Evolutionary conservation across 1,284 basidiomycete genomes (phyloP).

Genomic region (Singerocomus inundabilis): DNA sequence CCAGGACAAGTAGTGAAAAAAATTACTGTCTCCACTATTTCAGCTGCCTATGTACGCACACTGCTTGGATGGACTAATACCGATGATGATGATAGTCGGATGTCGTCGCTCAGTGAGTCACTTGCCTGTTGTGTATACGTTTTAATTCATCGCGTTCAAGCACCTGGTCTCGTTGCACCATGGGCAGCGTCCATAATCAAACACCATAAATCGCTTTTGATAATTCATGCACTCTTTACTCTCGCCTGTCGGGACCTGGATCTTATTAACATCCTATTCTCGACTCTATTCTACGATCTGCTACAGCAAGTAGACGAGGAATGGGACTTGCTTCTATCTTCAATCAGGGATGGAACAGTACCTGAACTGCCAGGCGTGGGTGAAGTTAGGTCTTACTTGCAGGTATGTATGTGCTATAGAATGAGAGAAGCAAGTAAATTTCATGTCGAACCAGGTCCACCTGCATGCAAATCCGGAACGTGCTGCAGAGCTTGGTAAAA

Average conservation of each 20-base stretch:
- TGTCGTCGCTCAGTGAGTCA: background rate
- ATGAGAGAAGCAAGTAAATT: background rate
- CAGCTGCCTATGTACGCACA: background rate
- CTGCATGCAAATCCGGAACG: slow-evolving; percentile 6
- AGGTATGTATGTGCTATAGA: background rate
- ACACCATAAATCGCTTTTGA: slow-evolving; percentile 8
- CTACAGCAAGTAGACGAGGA: slow-evolving; percentile 9
- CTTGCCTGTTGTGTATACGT: background rate
- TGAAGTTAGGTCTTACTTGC: slow-evolving; percentile 4
- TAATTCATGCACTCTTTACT: slow-evolving; percentile 14
- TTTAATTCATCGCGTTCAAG: background rate
- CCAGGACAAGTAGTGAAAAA: background rate
- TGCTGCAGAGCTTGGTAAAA: slow-evolving; percentile 7
- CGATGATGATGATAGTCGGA: background rate
- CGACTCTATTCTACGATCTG: slow-evolving; percentile 11
- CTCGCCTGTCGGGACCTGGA: slow-evolving; percentile 7
- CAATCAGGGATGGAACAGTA: slow-evolving; percentile 8
- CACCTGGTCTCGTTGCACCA: slow-evolving; percentile 4
- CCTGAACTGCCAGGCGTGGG: slow-evolving; percentile 12
- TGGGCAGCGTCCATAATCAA: slow-evolving; percentile 5
- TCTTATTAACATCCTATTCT: background rate
- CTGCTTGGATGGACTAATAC: background rate
- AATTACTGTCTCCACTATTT: background rate
- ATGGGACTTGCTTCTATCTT: slow-evolving; percentile 10
- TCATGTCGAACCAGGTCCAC: background rate